Base-by-base conservation (phyloP, 352 stramenopile species). In the Pythium myriotylum region DNA sequence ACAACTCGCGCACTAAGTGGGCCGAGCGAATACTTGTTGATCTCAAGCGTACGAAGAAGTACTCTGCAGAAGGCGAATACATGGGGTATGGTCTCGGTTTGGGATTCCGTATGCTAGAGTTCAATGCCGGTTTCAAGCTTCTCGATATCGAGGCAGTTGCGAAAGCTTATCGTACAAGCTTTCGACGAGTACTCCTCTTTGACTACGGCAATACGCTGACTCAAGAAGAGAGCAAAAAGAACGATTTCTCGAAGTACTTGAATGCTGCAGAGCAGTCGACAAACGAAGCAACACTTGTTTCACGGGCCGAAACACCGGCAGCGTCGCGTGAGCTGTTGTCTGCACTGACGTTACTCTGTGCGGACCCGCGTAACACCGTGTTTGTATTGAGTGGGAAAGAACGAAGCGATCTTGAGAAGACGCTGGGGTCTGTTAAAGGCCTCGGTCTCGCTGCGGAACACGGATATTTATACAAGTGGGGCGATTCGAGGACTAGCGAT, bases 201-300 rank as follows among this genome's bases (percentile, higher is more conserved):
- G 98, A 99, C 72, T 99, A 99, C 53, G 97, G 97, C 51, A 98
- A 98, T 71, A 99, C 97, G 8, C 86, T 99, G 40, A 91, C 97
- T 13, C 81, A 88, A 35, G 95, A 98, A 60, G 92, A 98, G 74
- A 46, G 65, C 32, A 67, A 72, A 4, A 70, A 74, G 5, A 80
- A 92, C 61, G 78, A 91, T 54, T 92, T 95, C 54, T 86, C 81
- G 12, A 95, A 91, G 70, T 96, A 97, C 54, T 75, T 96, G n/a
- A 67, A 81, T 23, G 74, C 73, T 26, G 63, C 68, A 2, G 65
- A 68, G 19, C 29, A 66, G n/a, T 59, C 55, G 37, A 24, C 67
- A 3, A 69, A 27, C 13, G 72, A 83, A 20, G 52, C 52, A 16
- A 75, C 72, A 4, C 56, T 84, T 16, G 65, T 83, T 1, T 67